phyloP scores from a whole-genome alignment of 345 rosid species.

The Ceriops tagal region DNA sequence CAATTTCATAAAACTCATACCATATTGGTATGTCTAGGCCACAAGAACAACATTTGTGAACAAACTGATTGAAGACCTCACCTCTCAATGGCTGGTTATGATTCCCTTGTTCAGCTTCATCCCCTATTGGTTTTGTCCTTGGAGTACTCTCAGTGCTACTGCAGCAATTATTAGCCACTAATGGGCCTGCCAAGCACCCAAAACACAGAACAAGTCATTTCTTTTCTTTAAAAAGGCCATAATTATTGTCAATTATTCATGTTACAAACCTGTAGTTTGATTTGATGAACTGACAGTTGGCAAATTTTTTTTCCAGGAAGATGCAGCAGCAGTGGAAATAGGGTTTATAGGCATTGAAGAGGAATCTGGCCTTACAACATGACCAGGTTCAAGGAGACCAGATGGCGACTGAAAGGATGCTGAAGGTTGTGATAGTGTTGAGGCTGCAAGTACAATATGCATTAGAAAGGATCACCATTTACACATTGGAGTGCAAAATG shows the following conservation, averaged over 20 bases:
- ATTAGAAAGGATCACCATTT: constrained; percentile 1
- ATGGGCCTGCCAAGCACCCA: constrained; percentile 30
- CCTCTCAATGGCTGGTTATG: constrained; percentile 56
- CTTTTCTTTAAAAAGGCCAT: too few species aligned
- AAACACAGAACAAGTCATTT: too few species aligned
- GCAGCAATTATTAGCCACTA: constrained; percentile 48
- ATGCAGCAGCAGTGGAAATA: constrained; percentile 38
- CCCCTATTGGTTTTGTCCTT: constrained; percentile 34
- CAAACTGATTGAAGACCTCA: constrained; percentile 8
- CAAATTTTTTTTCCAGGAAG: constrained; percentile 49
- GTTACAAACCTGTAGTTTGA: constrained; percentile 42
- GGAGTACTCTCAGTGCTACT: constrained; percentile 65
- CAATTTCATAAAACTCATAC: not conserved
- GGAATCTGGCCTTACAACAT: constrained; percentile 52
- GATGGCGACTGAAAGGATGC: constrained; percentile 49
- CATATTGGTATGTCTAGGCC: not conserved
- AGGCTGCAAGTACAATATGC: constrained; percentile 27
- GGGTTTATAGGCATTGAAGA: constrained; percentile 50
- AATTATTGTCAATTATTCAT: too few species aligned
- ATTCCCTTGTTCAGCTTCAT: constrained; percentile 49
- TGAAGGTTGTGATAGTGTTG: constrained; percentile 36
- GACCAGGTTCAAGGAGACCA: constrained; percentile 43
- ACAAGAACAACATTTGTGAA: not conserved
- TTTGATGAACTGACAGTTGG: constrained; percentile 47
- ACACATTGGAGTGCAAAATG: not conserved